Evolutionary conservation across 2,329 filamentous ascomycete species (phyloP).

Genomic region (Leptodontidium sp.): DNA sequence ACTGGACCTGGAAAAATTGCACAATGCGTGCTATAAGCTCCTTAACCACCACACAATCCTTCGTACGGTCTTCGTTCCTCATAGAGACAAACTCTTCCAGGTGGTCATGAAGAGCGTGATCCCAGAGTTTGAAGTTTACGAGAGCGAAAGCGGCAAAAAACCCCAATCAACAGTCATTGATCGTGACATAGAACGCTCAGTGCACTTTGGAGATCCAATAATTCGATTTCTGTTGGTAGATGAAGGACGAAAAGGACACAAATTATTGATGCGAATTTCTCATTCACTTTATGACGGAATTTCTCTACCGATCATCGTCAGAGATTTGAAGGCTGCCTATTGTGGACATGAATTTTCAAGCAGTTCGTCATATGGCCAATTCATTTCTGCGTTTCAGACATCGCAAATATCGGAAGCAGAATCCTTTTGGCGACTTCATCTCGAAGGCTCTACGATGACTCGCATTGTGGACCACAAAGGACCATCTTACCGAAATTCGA

Average conservation of each 20-base stretch:
- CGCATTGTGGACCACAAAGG: not conserved
- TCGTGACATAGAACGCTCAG: conserved; percentile 1
- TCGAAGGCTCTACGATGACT: conserved; percentile 25
- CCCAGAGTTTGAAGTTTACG: not conserved
- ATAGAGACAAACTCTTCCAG: conserved; percentile 24
- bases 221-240: conserved; percentile 4
- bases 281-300: conserved; percentile 71
- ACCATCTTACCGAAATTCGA: conserved; percentile 13
- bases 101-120: conserved; percentile 22
- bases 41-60: conserved; percentile 25
- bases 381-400: conserved; percentile 31
- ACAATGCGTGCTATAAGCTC: conserved; percentile 21
- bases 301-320: conserved; percentile 54
- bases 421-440: conserved; percentile 12
- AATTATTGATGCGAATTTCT: conserved; percentile 51
- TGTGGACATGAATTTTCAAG: not conserved
- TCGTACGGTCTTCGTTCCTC: conserved; percentile 29
- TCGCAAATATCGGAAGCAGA: not conserved
- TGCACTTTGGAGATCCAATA: not conserved
- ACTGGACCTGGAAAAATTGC: conserved; percentile 18
- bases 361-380: conserved; percentile 10
- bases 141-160: not conserved
- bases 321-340: conserved; percentile 21
- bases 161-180: not conserved
- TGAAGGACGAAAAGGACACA: not conserved